A percentile compares a stretch with the other conserved stretches of the same genome.
phyloP scores from a whole-genome alignment of 805 yeast species.

The Debaryomyces hansenii region DNA sequence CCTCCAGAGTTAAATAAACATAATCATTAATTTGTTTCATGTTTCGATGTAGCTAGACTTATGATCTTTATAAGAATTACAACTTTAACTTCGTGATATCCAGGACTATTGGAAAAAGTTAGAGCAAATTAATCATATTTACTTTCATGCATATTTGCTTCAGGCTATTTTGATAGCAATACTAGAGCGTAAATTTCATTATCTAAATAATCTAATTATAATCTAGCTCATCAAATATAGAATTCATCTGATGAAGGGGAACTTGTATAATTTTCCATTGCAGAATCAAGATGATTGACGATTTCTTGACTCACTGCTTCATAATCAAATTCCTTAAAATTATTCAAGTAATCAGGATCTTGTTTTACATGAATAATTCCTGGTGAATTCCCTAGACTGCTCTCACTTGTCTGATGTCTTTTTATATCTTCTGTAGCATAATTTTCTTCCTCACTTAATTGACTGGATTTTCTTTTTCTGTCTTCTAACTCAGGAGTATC shows the following conservation, averaged over 20 bases:
- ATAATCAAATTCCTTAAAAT: background rate
- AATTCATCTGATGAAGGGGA: constrained; percentile 1
- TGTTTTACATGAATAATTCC: background rate
- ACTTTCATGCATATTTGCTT: background rate
- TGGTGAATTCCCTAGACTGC: background rate
- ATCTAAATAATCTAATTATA: background rate
- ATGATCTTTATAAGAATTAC: too few species aligned
- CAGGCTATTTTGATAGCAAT: background rate
- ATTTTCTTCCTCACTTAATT: background rate
- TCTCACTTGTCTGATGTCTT: background rate
- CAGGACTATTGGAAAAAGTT: too few species aligned
- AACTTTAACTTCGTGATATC: too few species aligned
- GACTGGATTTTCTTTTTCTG: background rate
- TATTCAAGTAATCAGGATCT: background rate
- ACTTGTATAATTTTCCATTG: constrained; percentile 1
- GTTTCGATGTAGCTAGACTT: too few species aligned
- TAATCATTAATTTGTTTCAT: too few species aligned
- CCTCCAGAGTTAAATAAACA: too few species aligned
- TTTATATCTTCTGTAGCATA: background rate
- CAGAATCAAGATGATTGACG: background rate
- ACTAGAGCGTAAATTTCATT: background rate
- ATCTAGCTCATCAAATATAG: background rate
- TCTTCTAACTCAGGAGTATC: background rate
- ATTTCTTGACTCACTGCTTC: constrained; percentile 3
- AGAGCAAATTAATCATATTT: too few species aligned